Evolutionary conservation across 1,284 basidiomycete genomes (phyloP).

Genomic region (Boletus coffeatus): DNA sequence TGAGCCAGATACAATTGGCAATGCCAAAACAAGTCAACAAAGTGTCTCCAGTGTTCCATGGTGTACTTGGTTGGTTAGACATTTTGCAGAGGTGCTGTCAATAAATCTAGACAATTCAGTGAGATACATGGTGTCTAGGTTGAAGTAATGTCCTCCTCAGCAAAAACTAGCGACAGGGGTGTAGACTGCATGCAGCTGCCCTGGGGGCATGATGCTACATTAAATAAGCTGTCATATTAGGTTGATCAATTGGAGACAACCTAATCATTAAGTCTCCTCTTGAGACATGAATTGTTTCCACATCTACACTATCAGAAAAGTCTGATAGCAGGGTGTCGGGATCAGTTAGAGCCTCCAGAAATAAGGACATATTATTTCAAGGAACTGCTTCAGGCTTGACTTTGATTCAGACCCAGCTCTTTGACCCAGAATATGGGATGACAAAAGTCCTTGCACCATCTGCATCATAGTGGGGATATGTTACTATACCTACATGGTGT

Average conservation of each 20-base stretch:
- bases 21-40: neutral
- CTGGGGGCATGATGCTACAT: neutral
- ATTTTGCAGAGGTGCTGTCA: neutral
- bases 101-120: neutral
- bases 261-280: neutral
- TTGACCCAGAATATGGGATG: neutral
- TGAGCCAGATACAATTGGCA: neutral
- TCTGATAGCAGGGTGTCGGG: neutral
- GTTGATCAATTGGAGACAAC: neutral
- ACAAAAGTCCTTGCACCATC: neutral
- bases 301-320: neutral
- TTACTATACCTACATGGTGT: neutral
- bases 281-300: neutral
- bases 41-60: neutral
- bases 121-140: neutral
- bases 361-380: neutral
- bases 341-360: neutral
- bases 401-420: neutral
- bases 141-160: neutral
- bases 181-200: neutral
- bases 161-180: neutral
- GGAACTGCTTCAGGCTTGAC: neutral
- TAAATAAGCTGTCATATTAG: neutral
- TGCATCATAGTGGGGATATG: neutral
- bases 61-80: neutral